These are phyloP conservation scores for Fusarium sp. DNA, from an alignment of 2,329 filamentous ascomycete genomes.

Conservation along the genomic window DNA sequence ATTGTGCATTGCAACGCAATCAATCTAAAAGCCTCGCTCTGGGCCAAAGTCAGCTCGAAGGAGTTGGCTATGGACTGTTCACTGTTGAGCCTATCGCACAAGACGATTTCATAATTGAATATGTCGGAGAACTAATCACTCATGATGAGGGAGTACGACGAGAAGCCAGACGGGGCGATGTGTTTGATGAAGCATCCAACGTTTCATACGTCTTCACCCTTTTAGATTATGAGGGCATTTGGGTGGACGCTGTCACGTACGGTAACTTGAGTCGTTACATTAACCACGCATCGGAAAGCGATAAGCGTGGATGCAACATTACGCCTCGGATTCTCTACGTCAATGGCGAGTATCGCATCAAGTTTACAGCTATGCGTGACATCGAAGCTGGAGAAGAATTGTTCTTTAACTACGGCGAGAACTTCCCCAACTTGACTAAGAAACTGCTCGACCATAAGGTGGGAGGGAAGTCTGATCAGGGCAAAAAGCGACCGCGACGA, in stretches of 20 bases:
- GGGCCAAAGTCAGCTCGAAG: slow-evolving; percentile 76
- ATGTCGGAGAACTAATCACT: slow-evolving; percentile 82
- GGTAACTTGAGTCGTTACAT: slow-evolving; percentile 88
- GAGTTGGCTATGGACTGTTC: slow-evolving; percentile 81
- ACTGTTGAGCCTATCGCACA: slow-evolving; percentile 74
- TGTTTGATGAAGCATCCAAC: slow-evolving; percentile 71
- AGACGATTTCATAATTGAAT: slow-evolving; percentile 84
- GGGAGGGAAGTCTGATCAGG: slow-evolving; percentile 48
- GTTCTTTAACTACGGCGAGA: slow-evolving; percentile 84
- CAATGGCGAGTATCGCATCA: slow-evolving; percentile 82
- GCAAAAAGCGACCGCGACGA: slow-evolving; percentile 49
- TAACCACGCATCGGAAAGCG: slow-evolving; percentile 75
- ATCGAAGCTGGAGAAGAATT: slow-evolving; percentile 81
- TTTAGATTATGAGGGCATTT: slow-evolving; percentile 71
- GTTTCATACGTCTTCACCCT: slow-evolving; percentile 75
- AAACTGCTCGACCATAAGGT: slow-evolving; percentile 58
- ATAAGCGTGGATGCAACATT: slow-evolving; percentile 70
- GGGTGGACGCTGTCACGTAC: slow-evolving; percentile 81
- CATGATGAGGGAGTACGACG: slow-evolving; percentile 77
- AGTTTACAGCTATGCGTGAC: slow-evolving; percentile 75
- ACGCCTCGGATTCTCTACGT: slow-evolving; percentile 77
- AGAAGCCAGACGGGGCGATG: slow-evolving; percentile 70
- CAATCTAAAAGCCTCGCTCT: slow-evolving; percentile 74
- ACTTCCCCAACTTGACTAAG: slow-evolving; percentile 71
- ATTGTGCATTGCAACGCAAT: slow-evolving; percentile 78